These are phyloP conservation scores for Ascoidea tarda DNA, from an alignment of 805 yeast species.

Conservation along the genomic window DNA sequence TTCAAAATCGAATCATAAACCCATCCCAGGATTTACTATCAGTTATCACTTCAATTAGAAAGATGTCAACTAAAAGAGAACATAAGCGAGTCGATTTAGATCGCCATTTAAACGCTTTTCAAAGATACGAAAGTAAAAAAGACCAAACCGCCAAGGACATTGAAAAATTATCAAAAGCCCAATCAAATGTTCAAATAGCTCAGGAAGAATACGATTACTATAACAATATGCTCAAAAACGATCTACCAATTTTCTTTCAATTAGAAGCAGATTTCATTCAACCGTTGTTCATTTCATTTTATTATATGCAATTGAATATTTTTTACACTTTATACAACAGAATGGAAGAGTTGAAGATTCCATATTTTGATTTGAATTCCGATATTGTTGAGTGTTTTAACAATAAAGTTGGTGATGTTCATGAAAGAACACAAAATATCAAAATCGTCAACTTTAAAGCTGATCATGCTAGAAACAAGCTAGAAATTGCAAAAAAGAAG, in stretches of 20 bases:
- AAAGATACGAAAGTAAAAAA: conserved; percentile 67
- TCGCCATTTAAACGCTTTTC: conserved; percentile 56
- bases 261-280: conserved; percentile 86
- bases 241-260: conserved; percentile 75
- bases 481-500: neutral
- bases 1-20: conserved; percentile 75
- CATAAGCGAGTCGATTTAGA: conserved; percentile 93
- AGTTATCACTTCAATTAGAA: conserved; percentile 71
- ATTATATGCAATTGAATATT: conserved; percentile 95
- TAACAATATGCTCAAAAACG: conserved; percentile 86
- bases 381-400: conserved; percentile 74
- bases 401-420: conserved; percentile 79
- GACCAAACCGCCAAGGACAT: conserved; percentile 83
- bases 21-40: conserved; percentile 87
- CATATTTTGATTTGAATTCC: conserved; percentile 77
- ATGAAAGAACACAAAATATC: conserved; percentile 28
- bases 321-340: conserved; percentile 83
- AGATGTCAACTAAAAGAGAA: conserved; percentile 90
- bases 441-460: too few relatives aligned
- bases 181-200: conserved; percentile 80
- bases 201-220: conserved; percentile 93
- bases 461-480: neutral
- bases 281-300: conserved; percentile 87
- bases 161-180: conserved; percentile 77
- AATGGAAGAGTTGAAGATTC: conserved; percentile 94